A percentile compares a stretch with the other conserved stretches of the same genome.
phyloP scores from a whole-genome alignment of 495 filamentous ascomycete genomes.

The Viridothelium virens region DNA sequence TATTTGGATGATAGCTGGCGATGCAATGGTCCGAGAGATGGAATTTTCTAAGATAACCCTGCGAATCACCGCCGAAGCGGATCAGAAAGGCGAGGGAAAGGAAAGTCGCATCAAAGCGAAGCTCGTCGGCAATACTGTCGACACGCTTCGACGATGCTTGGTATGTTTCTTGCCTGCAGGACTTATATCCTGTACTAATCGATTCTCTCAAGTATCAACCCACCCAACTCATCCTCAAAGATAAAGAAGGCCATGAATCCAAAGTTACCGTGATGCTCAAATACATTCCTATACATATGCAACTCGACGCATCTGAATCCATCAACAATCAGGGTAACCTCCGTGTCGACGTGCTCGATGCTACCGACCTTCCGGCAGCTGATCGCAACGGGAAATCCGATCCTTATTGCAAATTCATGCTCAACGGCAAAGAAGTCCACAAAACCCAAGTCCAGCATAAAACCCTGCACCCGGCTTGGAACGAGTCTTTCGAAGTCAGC shows the following conservation, averaged over 20 bases:
- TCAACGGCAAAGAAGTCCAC: slow-evolving; percentile 77
- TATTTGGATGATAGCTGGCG: slow-evolving; percentile 52
- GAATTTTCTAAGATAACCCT: slow-evolving; percentile 91
- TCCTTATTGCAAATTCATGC: slow-evolving; percentile 88
- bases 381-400: slow-evolving; percentile 96
- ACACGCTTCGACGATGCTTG: slow-evolving; percentile 77
- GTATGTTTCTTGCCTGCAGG: slow-evolving; percentile 41
- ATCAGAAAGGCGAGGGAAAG: slow-evolving; percentile 63
- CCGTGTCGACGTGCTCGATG: slow-evolving; percentile 84
- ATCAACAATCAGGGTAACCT: slow-evolving; percentile 98
- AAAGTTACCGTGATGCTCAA: slow-evolving; percentile 84
- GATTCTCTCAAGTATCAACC: slow-evolving; percentile 63
- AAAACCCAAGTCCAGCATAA: slow-evolving; percentile 96
- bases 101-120: slow-evolving; percentile 71
- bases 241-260: slow-evolving; percentile 64
- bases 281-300: slow-evolving; percentile 90
- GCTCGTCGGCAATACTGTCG: slow-evolving; percentile 73
- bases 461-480: slow-evolving; percentile 89
- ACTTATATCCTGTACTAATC: slow-evolving; percentile 2
- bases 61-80: slow-evolving; percentile 64
- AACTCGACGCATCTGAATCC: slow-evolving; percentile 84
- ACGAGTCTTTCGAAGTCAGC: slow-evolving; percentile 82
- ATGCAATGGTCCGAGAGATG: slow-evolving; percentile 91
- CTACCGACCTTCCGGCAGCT: slow-evolving; percentile 75
- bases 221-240: slow-evolving; percentile 67